Base-by-base conservation (phyloP, 2,329 filamentous ascomycete species). In the Aureobasidium sp. region DNA sequence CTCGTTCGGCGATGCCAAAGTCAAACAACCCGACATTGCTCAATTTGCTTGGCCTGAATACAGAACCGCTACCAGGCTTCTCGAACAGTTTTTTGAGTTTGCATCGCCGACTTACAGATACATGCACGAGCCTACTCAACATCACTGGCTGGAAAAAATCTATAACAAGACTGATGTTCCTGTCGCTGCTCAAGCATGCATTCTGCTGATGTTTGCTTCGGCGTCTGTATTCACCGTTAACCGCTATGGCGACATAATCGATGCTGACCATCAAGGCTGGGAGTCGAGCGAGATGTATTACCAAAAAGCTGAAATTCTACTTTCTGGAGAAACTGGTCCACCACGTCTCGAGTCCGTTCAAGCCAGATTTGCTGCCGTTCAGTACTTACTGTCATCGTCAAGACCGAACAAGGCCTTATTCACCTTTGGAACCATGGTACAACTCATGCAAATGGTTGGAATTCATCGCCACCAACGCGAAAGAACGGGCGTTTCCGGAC, bases 151-250 rank as follows among this genome's bases (percentile, higher is more conserved):
- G 15, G 75, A 78, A 15, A 80, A 83, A 29, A 81, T 85, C 47
- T 85, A 86, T 66, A 78, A 80, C 25, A 20, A 61, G 81, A 77
- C 23, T 73, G 78, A 47, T 80, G 80, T 16, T 73, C 76, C 20
- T 81, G 82, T 78, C 10, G 78, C 79, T 4, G 80, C 79, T 60
- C 76, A 80, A 2, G 84, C 84, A 0, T 70, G 86, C 25, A 72
- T 88, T 1, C 80, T 87, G 42, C 81, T 87, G 71, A 81, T 87
- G 1, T 83, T 89, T 68, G 86, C 86, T 0, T 85, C 87, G 27
- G 84, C 74, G 27, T 61, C 67, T 3, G 38, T 76, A 3, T 73
- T 76, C 60, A 68, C 72, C 33, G 67, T 67, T 13, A 70, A 71
- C 38, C 33, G 40, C 47, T 40, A 61, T 36, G 55, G 53, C 38